A percentile compares a stretch with the other conserved stretches of the same genome.
These are phyloP conservation scores for Vitis cinerea DNA, from an alignment of 164 flowering plant species.

Conservation along the genomic window DNA sequence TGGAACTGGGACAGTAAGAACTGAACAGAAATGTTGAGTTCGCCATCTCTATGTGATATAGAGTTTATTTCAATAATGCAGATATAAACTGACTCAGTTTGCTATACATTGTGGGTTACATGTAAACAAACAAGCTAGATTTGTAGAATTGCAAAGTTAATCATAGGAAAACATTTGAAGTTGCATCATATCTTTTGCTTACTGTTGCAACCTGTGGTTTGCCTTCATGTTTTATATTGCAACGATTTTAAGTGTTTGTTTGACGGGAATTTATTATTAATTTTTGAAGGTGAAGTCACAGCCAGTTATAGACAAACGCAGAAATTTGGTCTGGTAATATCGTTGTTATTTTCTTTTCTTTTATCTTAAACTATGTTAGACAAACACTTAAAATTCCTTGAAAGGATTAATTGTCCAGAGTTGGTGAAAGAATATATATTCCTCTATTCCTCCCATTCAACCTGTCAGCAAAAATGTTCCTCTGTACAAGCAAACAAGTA, in stretches of 20 bases:
- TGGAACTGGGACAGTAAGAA: no score
- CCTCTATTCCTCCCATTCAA: no score
- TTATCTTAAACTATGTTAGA: not conserved
- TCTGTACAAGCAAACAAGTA: no score
- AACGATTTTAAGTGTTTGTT: not conserved
- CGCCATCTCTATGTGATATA: no score
- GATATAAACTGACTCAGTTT: not conserved
- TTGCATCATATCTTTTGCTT: not conserved
- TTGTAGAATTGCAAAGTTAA: not conserved
- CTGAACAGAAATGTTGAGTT: no score
- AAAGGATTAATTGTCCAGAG: no score
- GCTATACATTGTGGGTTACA: not conserved
- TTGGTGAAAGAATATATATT: no score
- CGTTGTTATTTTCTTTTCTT: not conserved
- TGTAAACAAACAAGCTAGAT: not conserved
- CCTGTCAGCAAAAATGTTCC: no score
- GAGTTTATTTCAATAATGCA: not conserved
- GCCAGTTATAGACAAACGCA: constrained; percentile 60
- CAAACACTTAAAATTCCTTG: not conserved
- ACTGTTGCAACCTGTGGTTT: not conserved
- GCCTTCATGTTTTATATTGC: not conserved
- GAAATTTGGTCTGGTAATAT: constrained; percentile 62
- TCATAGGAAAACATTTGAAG: not conserved
- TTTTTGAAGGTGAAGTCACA: constrained; percentile 78
- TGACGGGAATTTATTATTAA: constrained; percentile 4